A percentile compares a stretch with the other conserved stretches of the same genome.
Conservation (phyloP, 306 rosid genomes). For the Sphenostylis stenocarpa region DNA sequence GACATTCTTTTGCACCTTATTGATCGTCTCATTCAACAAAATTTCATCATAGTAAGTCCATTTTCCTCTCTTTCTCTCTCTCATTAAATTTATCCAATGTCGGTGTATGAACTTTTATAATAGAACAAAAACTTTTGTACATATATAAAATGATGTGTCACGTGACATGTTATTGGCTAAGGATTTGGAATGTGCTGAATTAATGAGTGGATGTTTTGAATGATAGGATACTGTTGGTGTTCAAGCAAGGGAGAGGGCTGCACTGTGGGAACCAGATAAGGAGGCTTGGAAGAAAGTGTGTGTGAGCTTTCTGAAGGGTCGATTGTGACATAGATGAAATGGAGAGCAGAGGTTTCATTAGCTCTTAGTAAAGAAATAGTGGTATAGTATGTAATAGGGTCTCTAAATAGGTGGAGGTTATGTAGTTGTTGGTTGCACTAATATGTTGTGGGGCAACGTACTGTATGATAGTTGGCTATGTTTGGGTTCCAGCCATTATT, state of each 20-base stretch:
- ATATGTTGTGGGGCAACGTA: background rate
- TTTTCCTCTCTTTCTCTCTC: no score
- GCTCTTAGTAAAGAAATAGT: no score
- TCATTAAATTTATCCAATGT: no score
- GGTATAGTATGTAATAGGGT: background rate
- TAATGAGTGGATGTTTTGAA: no score
- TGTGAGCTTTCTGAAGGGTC: slow-evolving; percentile 68
- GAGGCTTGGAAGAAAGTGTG: slow-evolving; percentile 82
- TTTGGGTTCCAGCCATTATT: background rate
- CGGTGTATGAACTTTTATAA: no score
- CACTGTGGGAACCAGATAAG: slow-evolving; percentile 58
- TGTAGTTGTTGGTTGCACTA: background rate
- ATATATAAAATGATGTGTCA: no score
- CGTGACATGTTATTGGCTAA: no score
- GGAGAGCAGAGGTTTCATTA: no score
- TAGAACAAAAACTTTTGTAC: no score
- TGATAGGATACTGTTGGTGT: slow-evolving; percentile 49
- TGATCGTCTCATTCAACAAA: slow-evolving; percentile 61
- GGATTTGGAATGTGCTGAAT: no score
- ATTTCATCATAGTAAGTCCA: slow-evolving; percentile 50
- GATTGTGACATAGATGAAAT: slow-evolving; percentile 36
- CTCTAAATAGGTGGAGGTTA: background rate
- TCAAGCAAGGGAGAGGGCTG: slow-evolving; percentile 54
- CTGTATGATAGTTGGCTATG: background rate
- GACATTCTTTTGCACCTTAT: slow-evolving; percentile 85